Conservation (phyloP, 202 grass and related monocot species). For the Carex arenaria region DNA sequence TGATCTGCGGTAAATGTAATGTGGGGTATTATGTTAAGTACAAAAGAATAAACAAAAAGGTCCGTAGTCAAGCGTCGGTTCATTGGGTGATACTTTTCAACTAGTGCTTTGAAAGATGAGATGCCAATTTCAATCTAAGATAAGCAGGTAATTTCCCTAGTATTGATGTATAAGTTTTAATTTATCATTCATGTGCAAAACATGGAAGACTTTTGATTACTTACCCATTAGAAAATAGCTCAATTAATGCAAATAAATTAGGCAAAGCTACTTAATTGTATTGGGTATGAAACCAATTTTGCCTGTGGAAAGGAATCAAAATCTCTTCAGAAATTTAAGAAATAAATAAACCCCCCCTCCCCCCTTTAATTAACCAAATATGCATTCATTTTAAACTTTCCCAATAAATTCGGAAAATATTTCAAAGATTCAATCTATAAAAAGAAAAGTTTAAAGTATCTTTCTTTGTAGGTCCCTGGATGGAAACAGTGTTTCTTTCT, state of each 20-base stretch:
- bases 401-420: not conserved
- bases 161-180: not conserved
- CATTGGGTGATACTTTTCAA: not conserved
- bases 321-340: not conserved
- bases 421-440: not conserved
- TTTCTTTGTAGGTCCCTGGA: not conserved
- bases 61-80: not conserved
- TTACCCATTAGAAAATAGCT: not conserved
- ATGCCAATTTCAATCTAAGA: not conserved
- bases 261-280: too few relatives aligned
- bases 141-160: not conserved
- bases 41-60: not conserved
- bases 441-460: not conserved
- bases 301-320: not conserved
- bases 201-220: not conserved
- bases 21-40: not conserved
- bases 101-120: not conserved
- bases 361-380: too few relatives aligned
- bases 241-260: not conserved
- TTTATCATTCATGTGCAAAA: not conserved
- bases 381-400: not conserved
- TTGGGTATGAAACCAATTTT: too few relatives aligned
- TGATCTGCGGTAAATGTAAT: not conserved
- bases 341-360: not conserved
- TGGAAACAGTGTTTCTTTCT: constrained; percentile 2